Base-by-base conservation (phyloP, 768 basidiomycete species). In the Amanita muscaria region DNA sequence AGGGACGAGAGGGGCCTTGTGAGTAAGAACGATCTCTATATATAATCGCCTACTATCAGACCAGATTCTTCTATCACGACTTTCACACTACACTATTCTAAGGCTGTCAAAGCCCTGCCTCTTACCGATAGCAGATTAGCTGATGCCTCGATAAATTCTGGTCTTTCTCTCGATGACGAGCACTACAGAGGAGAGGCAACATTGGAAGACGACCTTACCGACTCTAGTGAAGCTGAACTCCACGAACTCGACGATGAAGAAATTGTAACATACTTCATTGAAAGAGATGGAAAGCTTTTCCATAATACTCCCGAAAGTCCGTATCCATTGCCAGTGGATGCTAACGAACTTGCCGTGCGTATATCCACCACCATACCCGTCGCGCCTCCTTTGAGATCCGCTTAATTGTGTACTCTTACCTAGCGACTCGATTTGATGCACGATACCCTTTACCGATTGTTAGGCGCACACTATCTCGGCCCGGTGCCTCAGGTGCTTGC, bases 321-420 rank as follows among this genome's bases (percentile, higher is more conserved):
- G 39, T 89, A 88, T 57, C 79, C 79, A 10, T 64, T 89, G 38
- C 87, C 87, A 34, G 79, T 79, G 4, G 86, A 89, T 59, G 69
- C 72, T 14, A 66, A 66, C 4, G 87, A 89, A 59, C 80, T 81
- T 57, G 63, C 72, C 60, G 87, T 88, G 58, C 27, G 73, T 64
- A 29, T 29, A 29, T 29, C 23, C 15, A 36, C n/a, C 23, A 31
- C 11, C 36, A n/a, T 45, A 27, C 27, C 25, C 35, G 31, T 46
- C 33, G 10, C 14, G 37, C 40, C 5, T 29, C 34, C 37, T 49
- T 47, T 45, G 19, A 21, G 10, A 37, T 35, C 30, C 31, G 31
- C 39, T n/a, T n/a, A n/a, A n/a, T n/a, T n/a, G 38, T 24, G 12
- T 8, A 16, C 39, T 23, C 27, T 25, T 31, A 21, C 7, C 37